Evolutionary conservation across 73 alveolate species (phyloP), one percentile per base, ranked within the genome.

Genomic region (Halteria grandinella): DNA sequence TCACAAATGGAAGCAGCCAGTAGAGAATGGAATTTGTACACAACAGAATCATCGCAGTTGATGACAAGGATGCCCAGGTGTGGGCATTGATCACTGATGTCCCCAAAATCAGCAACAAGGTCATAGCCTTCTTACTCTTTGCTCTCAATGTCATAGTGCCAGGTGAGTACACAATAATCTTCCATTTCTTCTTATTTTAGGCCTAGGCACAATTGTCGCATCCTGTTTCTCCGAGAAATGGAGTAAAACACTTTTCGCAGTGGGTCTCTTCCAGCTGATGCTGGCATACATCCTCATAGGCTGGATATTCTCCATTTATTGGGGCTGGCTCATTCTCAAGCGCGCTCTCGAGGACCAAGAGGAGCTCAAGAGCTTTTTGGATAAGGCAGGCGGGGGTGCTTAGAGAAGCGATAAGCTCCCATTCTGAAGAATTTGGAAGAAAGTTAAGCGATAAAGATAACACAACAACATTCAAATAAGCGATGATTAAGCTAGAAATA

Each of bases 71-170:
- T 51, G n/a, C 14, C 2, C 57, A 73, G 27, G 85, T 73, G 52
- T 73, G 85, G 85, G 64, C 60, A 1, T 36, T 73, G 18, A 73
- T 73, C 27, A 73, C 85, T 20, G 85, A 73, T 55, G 85, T 73
- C 23, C 85, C 85, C 5, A 31, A 47, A 28, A n/a, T 73, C 34
- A 73, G 85, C 75, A 73, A 54, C 55, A 73, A 39, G 64, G n/a
- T n/a, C n/a, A n/a, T n/a, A n/a, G n/a, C n/a, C n/a, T n/a, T n/a
- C n/a, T n/a, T n/a, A n/a, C n/a, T 62, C 36, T 51, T 73, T 36
- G 39, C 55, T 12, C 28, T 73, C 47, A 73, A 73, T 36, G 62
- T 73, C 18, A 73, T 73, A 59, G 20, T 73, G 23, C 85, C 85
- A 8, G 85, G 85, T 73, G 55, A 23, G 51, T 25, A 14, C 5